These are phyloP conservation scores for Rhodotorula taiwanensis DNA, from an alignment of 768 basidiomycete species.

Conservation along the genomic window DNA sequence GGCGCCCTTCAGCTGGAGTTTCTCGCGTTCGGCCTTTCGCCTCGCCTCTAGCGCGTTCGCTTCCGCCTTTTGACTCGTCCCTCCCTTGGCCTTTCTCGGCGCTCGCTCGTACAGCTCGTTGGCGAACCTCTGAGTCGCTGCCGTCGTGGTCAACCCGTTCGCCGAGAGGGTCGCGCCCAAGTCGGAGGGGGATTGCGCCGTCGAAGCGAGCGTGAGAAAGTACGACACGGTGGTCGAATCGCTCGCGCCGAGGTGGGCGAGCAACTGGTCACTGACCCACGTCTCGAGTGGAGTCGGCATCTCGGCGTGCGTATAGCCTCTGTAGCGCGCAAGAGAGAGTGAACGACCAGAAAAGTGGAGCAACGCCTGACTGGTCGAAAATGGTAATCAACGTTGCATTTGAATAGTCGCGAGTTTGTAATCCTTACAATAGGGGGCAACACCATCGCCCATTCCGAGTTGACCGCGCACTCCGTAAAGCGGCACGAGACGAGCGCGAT, in stretches of 20 bases:
- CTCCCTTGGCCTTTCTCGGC: constrained; percentile 62
- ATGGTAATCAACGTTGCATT: too few species aligned
- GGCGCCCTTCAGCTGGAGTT: constrained; percentile 61
- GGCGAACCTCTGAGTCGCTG: constrained; percentile 73
- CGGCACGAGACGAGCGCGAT: too few species aligned
- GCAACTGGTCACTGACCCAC: constrained; percentile 36
- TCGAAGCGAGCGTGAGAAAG: constrained; percentile 34
- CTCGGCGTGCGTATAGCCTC: not conserved
- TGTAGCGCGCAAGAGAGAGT: too few species aligned
- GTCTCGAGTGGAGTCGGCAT: constrained; percentile 15
- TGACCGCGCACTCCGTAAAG: too few species aligned
- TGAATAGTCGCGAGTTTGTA: too few species aligned
- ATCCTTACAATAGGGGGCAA: too few species aligned
- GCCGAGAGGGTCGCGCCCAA: constrained; percentile 68
- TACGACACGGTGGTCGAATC: constrained; percentile 37
- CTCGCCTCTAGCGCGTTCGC: constrained; percentile 49
- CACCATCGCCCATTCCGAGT: too few species aligned
- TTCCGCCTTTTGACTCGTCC: constrained; percentile 42
- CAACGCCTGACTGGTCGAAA: too few species aligned
- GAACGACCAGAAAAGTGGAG: too few species aligned
- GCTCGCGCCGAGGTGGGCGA: constrained; percentile 33
- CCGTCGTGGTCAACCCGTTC: constrained; percentile 71
- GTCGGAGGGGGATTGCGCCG: constrained; percentile 66
- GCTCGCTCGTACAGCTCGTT: constrained; percentile 66
- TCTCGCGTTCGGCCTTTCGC: constrained; percentile 67